Base-by-base conservation (phyloP, 306 rosid species). In the Quercus parvula region DNA sequence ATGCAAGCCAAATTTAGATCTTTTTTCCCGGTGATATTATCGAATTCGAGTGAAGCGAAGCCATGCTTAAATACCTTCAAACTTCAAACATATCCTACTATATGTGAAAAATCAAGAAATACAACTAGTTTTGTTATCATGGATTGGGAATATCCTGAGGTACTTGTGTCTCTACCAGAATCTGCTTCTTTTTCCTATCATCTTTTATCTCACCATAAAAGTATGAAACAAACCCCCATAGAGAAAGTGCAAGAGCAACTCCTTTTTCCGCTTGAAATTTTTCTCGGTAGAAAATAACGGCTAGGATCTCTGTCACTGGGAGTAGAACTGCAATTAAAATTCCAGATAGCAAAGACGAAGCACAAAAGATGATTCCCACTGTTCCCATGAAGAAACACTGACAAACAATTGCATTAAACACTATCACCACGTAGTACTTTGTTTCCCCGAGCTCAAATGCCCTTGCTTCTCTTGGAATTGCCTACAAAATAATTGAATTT, bases 371-470 rank as follows among this genome's bases (percentile, higher is more conserved):
- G 56, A 94, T 81, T 73, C 97, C 98, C 7, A 91, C 79, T 3
- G 89, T 90, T 69, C 97, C 98, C 57, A 94, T 9, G 86, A 89
- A 94, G 87, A 92, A 94, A 44, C 38, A 56, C 67, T 92, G 97
- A 93, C 94, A 94, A 33, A 87, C 51, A 44, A 94, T 71, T 17
- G 91, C 91, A 72, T 84, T 85, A 62, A 57, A 61, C 38, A 80
- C 92, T 4, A 92, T 33, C 80, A 92, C 82, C 31, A 85, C 70
- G 25, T 92, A 94, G 74, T 91, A 94, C 69, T 57, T 88, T 0
- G 85, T 85, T 73, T 87, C 89, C 27, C 97, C 94, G 0, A 89
- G 82, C 68, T 19, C 89, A 30, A 83, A 94, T 1, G 78, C 7
- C 38, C 38, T 33, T 0, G 38, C 38, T 5, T 33, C 38, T 33